A percentile compares a stretch with the other conserved stretches of the same genome.
phyloP scores from a whole-genome alignment of 1,284 basidiomycete genomes.

The Fomitiporia mediterranea region DNA sequence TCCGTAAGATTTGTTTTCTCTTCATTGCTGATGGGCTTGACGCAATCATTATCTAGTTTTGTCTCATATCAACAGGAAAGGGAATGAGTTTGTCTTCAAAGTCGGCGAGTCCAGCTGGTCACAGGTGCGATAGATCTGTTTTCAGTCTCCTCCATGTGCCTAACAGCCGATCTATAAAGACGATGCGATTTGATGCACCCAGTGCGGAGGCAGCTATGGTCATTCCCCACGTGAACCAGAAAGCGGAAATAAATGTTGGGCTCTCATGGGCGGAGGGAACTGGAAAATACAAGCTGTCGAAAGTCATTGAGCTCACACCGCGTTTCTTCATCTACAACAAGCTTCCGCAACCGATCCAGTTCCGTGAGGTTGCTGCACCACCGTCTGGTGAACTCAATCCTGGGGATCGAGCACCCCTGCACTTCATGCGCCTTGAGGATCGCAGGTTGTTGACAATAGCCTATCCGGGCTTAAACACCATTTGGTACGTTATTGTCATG shows the following conservation, averaged over 20 bases:
- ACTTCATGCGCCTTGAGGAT: slow-evolving; percentile 61
- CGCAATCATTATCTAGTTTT: slow-evolving; percentile 60
- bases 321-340: slow-evolving; percentile 90
- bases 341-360: slow-evolving; percentile 63
- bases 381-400: slow-evolving; percentile 61
- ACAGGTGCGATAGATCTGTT: slow-evolving; percentile 44
- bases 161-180: slow-evolving; percentile 35
- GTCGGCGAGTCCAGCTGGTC: slow-evolving; percentile 92
- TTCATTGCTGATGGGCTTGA: slow-evolving; percentile 3
- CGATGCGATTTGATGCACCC: slow-evolving; percentile 88
- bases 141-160: not conserved
- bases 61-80: slow-evolving; percentile 79
- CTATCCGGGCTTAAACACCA: slow-evolving; percentile 77
- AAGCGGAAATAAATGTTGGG: slow-evolving; percentile 81
- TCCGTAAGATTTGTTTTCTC: slow-evolving; percentile 52
- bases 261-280: slow-evolving; percentile 91
- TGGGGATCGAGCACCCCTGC: slow-evolving; percentile 68
- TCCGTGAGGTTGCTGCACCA: slow-evolving; percentile 81
- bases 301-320: slow-evolving; percentile 90
- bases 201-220: slow-evolving; percentile 86
- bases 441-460: slow-evolving; percentile 80
- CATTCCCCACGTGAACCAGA: slow-evolving; percentile 63
- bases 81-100: slow-evolving; percentile 83
- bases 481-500: slow-evolving; percentile 58
- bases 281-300: slow-evolving; percentile 95